Base-by-base conservation (phyloP, 345 rosid species). In the Ailanthus altissimus region DNA sequence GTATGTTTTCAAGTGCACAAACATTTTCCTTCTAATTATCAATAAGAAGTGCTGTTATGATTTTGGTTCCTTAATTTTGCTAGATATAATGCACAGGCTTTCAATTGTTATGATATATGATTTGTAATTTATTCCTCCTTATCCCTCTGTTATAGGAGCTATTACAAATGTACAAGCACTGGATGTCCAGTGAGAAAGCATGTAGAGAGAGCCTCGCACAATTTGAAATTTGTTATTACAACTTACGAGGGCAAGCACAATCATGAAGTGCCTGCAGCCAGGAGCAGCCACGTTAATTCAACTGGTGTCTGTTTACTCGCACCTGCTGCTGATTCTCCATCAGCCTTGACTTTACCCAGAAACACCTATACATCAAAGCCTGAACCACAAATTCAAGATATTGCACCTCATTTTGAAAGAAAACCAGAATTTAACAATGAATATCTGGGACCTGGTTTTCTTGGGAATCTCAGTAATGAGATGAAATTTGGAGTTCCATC, bases 231-330 rank as follows among this genome's bases (percentile, higher is more conserved):
- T 70, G 90, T 89, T 20, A 82, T 90, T 21, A 88, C 88, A 12
- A 86, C 92, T 20, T 90, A 90, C 0, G 94, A 89, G 54, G 94
- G 92, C 60, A 90, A 90, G 73, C 94, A 90, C 80, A 88, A 89
- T 73, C 92, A 90, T 79, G 92, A 85, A 75, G 87, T 89, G 53
- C 94, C 94, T 20, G 90, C 89, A 67, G 87, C 94, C 42, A 84
- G 87, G 83, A 89, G 78, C 83, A 81, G 74, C 57, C 82, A 79
- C 25, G 78, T 53, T 13, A 83, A 75, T 79, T 78, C 85, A 28
- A 72, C 68, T 7, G 53, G 75, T 51, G 47, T 47, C 53, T 67
- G 57, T 71, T 63, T 87, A 67, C 47, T 86, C 43, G 73, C 74
- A 62, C 50, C 70, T 40, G 9, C 76, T 16, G 71, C 80, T 42